Percentiles rank a stretch among this genome's conserved stretches.
phyloP scores from a whole-genome alignment of 805 yeast species.

The Brettanomyces sp. region DNA sequence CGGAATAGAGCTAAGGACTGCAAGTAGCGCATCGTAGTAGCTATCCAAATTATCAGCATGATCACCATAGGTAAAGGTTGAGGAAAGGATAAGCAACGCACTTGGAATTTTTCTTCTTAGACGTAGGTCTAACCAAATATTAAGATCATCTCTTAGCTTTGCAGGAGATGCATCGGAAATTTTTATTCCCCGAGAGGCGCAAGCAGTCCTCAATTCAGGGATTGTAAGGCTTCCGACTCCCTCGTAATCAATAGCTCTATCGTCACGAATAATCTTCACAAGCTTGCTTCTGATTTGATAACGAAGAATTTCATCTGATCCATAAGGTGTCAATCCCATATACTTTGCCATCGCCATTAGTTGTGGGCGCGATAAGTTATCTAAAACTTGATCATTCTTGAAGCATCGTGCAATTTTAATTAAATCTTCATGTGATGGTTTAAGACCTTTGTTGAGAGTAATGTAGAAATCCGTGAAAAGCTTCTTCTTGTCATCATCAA shows the following conservation, averaged over 20 bases:
- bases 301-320: conserved; percentile 81
- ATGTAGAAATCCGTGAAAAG: conserved; percentile 70
- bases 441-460: conserved; percentile 30
- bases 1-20: conserved; percentile 83
- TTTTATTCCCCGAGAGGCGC: conserved; percentile 88
- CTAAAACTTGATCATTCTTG: conserved; percentile 87
- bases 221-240: conserved; percentile 76
- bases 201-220: conserved; percentile 77
- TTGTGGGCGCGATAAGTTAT: conserved; percentile 85
- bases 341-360: conserved; percentile 91
- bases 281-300: conserved; percentile 86
- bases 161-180: conserved; percentile 74
- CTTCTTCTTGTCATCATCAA: conserved; percentile 62
- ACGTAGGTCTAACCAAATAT: conserved; percentile 82
- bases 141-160: conserved; percentile 66
- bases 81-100: conserved; percentile 70
- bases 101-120: conserved; percentile 84
- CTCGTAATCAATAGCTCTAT: conserved; percentile 82
- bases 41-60: conserved; percentile 42
- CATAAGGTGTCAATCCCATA: conserved; percentile 84
- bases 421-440: conserved; percentile 48
- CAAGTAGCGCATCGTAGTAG: conserved; percentile 73
- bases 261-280: conserved; percentile 83
- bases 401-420: conserved; percentile 78
- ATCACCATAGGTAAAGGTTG: conserved; percentile 80